Evolutionary conservation across 768 basidiomycete genomes (phyloP), one percentile per base, ranked within the genome.

Genomic region (Filobasidium floriforme): DNA sequence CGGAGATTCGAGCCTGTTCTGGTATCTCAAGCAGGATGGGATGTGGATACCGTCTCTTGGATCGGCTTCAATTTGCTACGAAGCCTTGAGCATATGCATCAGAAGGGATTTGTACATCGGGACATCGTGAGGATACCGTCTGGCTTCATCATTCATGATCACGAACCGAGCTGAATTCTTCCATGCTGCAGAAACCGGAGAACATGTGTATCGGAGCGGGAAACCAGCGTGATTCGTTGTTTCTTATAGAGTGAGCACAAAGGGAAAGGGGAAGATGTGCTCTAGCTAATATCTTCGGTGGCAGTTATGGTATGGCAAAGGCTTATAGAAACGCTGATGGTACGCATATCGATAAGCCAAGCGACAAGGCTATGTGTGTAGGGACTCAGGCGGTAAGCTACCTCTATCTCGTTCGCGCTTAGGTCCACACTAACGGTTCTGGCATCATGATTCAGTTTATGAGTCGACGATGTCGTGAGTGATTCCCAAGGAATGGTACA

Each of bases 241-340:
- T 63, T 57, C 59, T 68, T 11, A 49, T 68, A 1, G 67, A 68
- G 67, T 68, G 6, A 63, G 67, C 52, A 22, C 19, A 41, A 1
- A 15, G 32, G 37, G 7, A 10, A 29, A 19, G 7, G 1, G 12
- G 10, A 26, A 10, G n/a, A 7, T 22, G 32, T 1, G 28, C 14
- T 37, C 19, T 0, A 26, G 29, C 14, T 28, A 14, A 24, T 37
- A 32, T 37, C 37, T 19, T 7, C 15, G 15, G 7, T n/a, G n/a
- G n/a, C 32, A 68, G 67, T 55, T 68, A 51, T 41, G 67, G 67
- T 1, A 68, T 68, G 67, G 67, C 67, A 15, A 62, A 63, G 51
- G 29, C 67, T 0, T 68, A 52, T 41, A 41, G 41, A 9, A 29
- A 19, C 10, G 11, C 29, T 1, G 44, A 41, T 49, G 67, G 67